Evolutionary conservation across 1,284 basidiomycete species (phyloP).

Genomic region (Trametes hirsuta): DNA sequence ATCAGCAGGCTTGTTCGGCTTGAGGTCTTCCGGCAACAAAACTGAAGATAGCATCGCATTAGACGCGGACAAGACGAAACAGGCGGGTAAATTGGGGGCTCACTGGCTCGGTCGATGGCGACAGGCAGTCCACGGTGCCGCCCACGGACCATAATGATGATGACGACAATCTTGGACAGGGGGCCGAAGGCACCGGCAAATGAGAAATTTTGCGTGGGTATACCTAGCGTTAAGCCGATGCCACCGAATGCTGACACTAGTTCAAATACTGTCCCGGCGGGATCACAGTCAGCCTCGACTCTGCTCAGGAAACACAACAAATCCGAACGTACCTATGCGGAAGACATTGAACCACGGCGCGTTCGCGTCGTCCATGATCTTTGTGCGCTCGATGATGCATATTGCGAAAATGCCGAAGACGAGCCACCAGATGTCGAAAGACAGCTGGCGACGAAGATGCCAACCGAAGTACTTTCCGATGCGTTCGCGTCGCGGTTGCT

Average conservation of each 20-base stretch:
- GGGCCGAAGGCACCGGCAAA: constrained; percentile 54
- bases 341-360: constrained; percentile 68
- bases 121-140: constrained; percentile 57
- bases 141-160: constrained; percentile 62
- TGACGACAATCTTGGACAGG: constrained; percentile 62
- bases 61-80: neutral
- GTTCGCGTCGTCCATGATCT: constrained; percentile 56
- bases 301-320: neutral
- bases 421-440: constrained; percentile 64
- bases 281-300: neutral
- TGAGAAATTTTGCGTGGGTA: constrained; percentile 46
- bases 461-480: constrained; percentile 60
- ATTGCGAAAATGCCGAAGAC: constrained; percentile 67
- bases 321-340: constrained; percentile 32
- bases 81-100: constrained; percentile 13
- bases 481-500: constrained; percentile 45
- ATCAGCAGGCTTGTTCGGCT: neutral
- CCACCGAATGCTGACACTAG: constrained; percentile 65
- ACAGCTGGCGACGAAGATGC: constrained; percentile 72
- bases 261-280: constrained; percentile 43
- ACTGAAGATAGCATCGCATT: neutral
- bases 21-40: constrained; percentile 11
- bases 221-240: constrained; percentile 59
- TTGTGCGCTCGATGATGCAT: constrained; percentile 66
- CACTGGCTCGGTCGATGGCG: constrained; percentile 52